A percentile compares a stretch with the other conserved stretches of the same genome.
Evolutionary conservation across 78 protist genomes (phyloP).

Genomic region (Dictyostelium intermedium): DNA sequence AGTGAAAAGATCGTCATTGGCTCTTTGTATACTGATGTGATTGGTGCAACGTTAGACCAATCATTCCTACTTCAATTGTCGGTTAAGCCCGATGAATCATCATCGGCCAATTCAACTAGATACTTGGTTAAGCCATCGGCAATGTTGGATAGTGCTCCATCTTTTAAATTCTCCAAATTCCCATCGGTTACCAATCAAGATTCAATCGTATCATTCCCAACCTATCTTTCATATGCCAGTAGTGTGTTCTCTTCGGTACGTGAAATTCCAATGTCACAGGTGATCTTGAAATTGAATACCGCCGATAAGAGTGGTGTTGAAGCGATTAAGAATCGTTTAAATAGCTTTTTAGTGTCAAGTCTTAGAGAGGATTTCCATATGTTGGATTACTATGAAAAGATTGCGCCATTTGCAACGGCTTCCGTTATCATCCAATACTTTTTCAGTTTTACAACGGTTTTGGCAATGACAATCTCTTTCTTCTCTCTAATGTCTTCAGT

Average conservation of each 20-base stretch:
- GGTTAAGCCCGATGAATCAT: not conserved
- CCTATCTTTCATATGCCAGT: slow-evolving; percentile 28
- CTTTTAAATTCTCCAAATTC: slow-evolving; percentile 55
- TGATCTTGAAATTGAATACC: slow-evolving; percentile 8
- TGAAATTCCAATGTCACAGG: slow-evolving; percentile 5
- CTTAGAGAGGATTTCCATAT: not conserved
- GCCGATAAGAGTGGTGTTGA: not conserved
- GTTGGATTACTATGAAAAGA: slow-evolving; percentile 24
- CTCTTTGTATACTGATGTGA: not conserved
- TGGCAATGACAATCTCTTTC: slow-evolving; percentile 93
- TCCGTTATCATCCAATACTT: slow-evolving; percentile 74
- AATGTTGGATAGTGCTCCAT: slow-evolving; percentile 78
- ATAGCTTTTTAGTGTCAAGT: not conserved
- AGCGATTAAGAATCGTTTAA: not conserved
- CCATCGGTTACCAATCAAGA: slow-evolving; percentile 79
- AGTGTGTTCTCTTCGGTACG: slow-evolving; percentile 13
- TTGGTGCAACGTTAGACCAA: slow-evolving; percentile 15
- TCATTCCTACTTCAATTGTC: not conserved
- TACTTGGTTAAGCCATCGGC: slow-evolving; percentile 52
- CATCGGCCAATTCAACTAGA: not conserved
- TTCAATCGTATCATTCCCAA: slow-evolving; percentile 79
- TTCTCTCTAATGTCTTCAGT: slow-evolving; percentile 88
- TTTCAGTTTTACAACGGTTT: slow-evolving; percentile 86
- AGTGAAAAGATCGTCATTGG: slow-evolving; percentile 18
- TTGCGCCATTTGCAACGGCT: slow-evolving; percentile 59